Percentiles rank a stretch among this genome's conserved stretches.
Evolutionary conservation across 345 rosid genomes (phyloP).

Genomic region (Salix udensis): DNA sequence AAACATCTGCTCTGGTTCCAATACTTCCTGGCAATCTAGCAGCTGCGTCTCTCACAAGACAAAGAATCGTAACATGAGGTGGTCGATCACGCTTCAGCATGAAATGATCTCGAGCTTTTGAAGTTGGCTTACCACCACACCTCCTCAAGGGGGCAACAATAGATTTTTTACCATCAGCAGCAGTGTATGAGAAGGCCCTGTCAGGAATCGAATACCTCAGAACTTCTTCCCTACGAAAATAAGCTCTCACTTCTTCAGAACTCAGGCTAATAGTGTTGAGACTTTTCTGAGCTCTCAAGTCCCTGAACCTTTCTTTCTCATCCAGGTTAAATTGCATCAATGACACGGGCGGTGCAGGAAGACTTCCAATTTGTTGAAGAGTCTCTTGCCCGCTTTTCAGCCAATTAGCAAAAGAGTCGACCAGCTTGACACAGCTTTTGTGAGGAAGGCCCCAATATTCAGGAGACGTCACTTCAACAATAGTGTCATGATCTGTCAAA

Average conservation of each 20-base stretch:
- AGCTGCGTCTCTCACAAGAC: conserved; percentile 99
- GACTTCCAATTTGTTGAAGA: conserved; percentile 90
- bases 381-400: conserved; percentile 93
- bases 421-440: conserved; percentile 94
- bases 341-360: conserved; percentile 86
- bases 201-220: conserved; percentile 96
- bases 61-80: conserved; percentile 94
- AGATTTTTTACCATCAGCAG: conserved; percentile 96
- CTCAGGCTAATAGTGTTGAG: conserved; percentile 82
- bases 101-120: conserved; percentile 98
- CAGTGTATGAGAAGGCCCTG: conserved; percentile 93
- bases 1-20: conserved; percentile 99
- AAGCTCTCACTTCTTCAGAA: conserved; percentile 80
- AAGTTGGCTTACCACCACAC: conserved; percentile 99
- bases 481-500: conserved; percentile 55
- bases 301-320: conserved; percentile 96
- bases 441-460: conserved; percentile 93
- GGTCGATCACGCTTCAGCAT: conserved; percentile 99
- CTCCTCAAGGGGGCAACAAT: conserved; percentile 98
- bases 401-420: conserved; percentile 96
- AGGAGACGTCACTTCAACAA: conserved; percentile 89
- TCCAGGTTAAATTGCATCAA: conserved; percentile 77
- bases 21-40: conserved; percentile 96
- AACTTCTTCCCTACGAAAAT: conserved; percentile 85
- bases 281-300: conserved; percentile 97